Conservation (phyloP, 2,329 filamentous ascomycete species). For the Hypoxylon sp. region DNA sequence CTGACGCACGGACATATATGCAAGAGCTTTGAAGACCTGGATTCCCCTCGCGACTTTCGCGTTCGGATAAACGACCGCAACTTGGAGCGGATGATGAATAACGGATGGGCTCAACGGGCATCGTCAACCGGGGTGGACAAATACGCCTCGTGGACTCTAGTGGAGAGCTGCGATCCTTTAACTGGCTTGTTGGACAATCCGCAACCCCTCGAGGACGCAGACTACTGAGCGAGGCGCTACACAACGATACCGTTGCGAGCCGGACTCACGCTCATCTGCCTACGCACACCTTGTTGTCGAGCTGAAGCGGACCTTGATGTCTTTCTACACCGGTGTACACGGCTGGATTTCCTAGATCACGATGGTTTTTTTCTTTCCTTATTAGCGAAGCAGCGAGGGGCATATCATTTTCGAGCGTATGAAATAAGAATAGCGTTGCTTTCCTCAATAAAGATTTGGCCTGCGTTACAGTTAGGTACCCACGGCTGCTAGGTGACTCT, state of each 20-base stretch:
- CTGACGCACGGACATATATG: conserved; percentile 28
- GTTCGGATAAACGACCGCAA: conserved; percentile 27
- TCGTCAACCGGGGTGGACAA: conserved; percentile 18
- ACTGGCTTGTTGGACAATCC: conserved; percentile 36
- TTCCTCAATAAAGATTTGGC: not conserved
- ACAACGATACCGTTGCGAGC: not conserved
- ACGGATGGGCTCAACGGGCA: conserved; percentile 30
- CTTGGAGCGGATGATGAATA: conserved; percentile 32
- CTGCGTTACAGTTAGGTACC: too few relatives aligned
- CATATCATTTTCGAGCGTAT: not conserved
- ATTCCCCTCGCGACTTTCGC: conserved; percentile 12
- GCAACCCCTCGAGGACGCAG: conserved; percentile 36
- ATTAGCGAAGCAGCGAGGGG: not conserved
- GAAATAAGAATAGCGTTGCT: not conserved
- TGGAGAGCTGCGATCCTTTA: conserved; percentile 31
- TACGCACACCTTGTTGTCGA: too few relatives aligned
- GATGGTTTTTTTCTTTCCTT: not conserved
- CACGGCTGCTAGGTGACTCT: not conserved
- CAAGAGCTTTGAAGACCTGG: conserved; percentile 32
- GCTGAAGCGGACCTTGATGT: too few relatives aligned
- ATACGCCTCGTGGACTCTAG: conserved; percentile 30
- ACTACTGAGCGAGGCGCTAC: conserved; percentile 26
- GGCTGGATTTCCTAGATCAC: conserved; percentile 13
- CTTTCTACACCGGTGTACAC: too few relatives aligned
- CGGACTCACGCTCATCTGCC: not conserved